Base-by-base conservation (phyloP, 208 protist species). In the Phytomonas sp. region DNA sequence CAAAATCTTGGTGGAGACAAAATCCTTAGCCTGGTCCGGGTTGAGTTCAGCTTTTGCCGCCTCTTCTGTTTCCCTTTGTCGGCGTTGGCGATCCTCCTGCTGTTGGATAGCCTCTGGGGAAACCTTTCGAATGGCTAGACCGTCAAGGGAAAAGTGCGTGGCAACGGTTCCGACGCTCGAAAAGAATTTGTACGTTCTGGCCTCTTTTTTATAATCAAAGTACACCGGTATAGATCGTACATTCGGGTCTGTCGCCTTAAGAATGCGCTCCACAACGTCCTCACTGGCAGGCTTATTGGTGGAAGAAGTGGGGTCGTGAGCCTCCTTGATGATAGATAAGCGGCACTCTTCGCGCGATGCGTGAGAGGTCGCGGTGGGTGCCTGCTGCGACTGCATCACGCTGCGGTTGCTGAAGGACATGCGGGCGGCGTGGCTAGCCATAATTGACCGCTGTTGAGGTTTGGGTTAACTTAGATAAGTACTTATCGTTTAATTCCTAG, bases 141-240 rank as follows among this genome's bases (percentile, higher is more conserved):
- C 94, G 66, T 98, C 86, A 11, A 91, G 73, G 10, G 77, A 63
- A 62, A 98, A 90, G 79, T 98, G 94, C 32, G 89, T 66, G 16
- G 87, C 87, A 29, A 86, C 88, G 40, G 94, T 89, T 60, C 94
- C 91, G 0, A 97, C 87, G 66, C 82, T 95, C 1, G 94, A 84
- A 61, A 94, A 89, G 60, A 89, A 84, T 78, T 94, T 96, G 83
- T 88, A 99, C 2, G 73, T 71, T 34, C 88, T 79, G 34, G 95
- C 93, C 23, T 98, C 93, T 81, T 96, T 94, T 72, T 89, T 91
- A 86, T 95, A 97, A 75, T 94, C 86, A 66, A 97, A 96, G 70
- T 97, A 93, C 60, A 98, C 97, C n/a, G 94, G 81, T 26, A 80
- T 89, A 0, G 87, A 94, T 84, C 91, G 93, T 45, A 92, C 83